phyloP scores from a whole-genome alignment of 169 alveolate genomes.

The Theileria annulata region DNA sequence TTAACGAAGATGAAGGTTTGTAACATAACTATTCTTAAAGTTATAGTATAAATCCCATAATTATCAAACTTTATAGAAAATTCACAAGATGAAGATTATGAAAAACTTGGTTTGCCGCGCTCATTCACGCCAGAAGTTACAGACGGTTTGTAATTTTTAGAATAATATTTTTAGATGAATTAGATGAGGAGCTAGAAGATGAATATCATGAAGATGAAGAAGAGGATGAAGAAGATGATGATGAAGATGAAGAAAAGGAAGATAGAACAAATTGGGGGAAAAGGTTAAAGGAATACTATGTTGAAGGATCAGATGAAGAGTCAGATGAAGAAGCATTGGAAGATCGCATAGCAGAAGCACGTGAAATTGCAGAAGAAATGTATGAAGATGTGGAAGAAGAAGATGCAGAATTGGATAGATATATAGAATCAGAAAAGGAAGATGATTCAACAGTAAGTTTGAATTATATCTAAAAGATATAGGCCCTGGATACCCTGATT shows the following conservation, averaged over 20 bases:
- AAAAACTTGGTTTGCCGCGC: constrained; percentile 49
- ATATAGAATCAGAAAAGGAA: constrained; percentile 42
- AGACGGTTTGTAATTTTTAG: constrained; percentile 12
- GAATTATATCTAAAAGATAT: neutral
- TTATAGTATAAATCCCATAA: neutral
- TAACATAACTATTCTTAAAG: neutral
- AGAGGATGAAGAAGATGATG: constrained; percentile 50
- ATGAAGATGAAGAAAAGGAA: constrained; percentile 22
- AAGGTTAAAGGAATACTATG: constrained; percentile 61
- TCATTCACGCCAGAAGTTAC: constrained; percentile 30
- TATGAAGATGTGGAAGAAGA: constrained; percentile 66
- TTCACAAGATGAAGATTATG: constrained; percentile 45
- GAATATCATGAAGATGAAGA: constrained; percentile 27
- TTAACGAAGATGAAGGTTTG: constrained; percentile 37
- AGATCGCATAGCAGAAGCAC: constrained; percentile 64
- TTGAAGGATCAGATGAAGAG: constrained; percentile 56
- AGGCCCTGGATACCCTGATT: constrained; percentile 38
- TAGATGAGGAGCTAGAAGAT: neutral
- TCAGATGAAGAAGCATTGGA: constrained; percentile 63
- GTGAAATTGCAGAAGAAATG: constrained; percentile 43
- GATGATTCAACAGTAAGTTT: constrained; percentile 6
- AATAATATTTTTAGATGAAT: constrained; percentile 1
- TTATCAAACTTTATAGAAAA: constrained; percentile 20
- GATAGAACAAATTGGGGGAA: constrained; percentile 72
- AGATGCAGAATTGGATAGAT: constrained; percentile 56